phyloP scores from a whole-genome alignment of 2,329 filamentous ascomycete genomes.

The Taxawa tesnikishii region DNA sequence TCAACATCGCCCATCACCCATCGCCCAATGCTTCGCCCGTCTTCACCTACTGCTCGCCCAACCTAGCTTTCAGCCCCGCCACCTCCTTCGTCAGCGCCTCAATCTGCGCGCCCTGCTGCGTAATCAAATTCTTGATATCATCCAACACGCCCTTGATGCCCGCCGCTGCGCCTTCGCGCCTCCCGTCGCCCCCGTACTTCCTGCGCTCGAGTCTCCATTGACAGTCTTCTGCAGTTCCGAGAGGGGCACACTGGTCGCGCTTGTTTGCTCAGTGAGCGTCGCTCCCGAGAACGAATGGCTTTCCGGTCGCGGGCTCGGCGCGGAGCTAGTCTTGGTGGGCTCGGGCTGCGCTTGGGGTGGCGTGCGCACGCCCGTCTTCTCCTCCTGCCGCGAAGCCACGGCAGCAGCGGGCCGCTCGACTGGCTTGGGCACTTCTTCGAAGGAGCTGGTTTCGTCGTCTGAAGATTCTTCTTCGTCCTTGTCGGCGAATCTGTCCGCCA shows the following conservation, averaged over 20 bases:
- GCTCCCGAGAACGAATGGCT: constrained; percentile 8
- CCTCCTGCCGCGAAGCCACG: constrained; percentile 22
- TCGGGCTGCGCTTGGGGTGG: constrained; percentile 15
- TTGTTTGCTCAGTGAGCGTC: background rate
- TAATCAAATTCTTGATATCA: constrained; percentile 66
- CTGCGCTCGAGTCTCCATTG: constrained; percentile 12
- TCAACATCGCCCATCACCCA: no score
- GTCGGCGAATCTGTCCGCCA: constrained; percentile 80
- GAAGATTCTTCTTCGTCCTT: constrained; percentile 47
- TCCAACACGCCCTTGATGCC: constrained; percentile 54
- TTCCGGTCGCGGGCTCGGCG: constrained; percentile 13
- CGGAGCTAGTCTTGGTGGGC: constrained; percentile 14
- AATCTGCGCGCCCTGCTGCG: constrained; percentile 67
- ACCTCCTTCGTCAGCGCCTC: constrained; percentile 68
- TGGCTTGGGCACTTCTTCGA: constrained; percentile 74
- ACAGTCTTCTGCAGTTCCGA: no score
- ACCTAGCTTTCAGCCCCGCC: constrained; percentile 66
- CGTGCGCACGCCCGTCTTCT: constrained; percentile 23
- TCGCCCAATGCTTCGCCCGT: no score
- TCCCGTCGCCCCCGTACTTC: constrained; percentile 12
- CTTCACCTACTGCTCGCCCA: constrained; percentile 37
- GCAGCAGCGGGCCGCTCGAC: constrained; percentile 43
- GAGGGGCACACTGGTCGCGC: constrained; percentile 1
- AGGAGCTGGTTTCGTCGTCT: constrained; percentile 59
- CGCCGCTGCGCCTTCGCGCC: constrained; percentile 34